Evolutionary conservation across 805 yeast species (phyloP), one percentile per base, ranked within the genome.

Genomic region (Candida ortonii): DNA sequence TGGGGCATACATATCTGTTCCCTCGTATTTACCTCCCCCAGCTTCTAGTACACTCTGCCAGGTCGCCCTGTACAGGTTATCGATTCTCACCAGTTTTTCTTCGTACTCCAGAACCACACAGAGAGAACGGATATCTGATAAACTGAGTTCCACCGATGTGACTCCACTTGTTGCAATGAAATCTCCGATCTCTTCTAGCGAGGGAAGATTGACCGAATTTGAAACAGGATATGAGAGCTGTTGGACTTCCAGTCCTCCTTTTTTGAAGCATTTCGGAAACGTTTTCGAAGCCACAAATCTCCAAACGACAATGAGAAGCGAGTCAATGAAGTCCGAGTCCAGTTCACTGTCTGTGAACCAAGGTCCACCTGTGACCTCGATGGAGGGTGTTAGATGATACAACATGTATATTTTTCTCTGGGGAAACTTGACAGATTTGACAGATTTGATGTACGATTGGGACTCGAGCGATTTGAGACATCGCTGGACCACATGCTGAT

Each of bases 321-420:
- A 78, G 46, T 86, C 90, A 39, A 93, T 89, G 52, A 93, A 93
- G 59, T 90, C 97, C 3, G 87, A 79, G 56, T 93, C 98, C 38
- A 93, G 69, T 60, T 93, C 97, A 22, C 89, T 79, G 56, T 93
- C 98, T 0, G 97, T 88, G 56, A 89, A 93, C 98, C 98, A 93
- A 4, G 97, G 97, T 5, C 98, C 98, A 45, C 98, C 98, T 0
- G 97, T 93, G 23, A 93, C 93, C 47, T 90, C 97, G 20, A 86
- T 80, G 3, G 95, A 83, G 5, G 98, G 98, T 56, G 88, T 96
- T 46, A 93, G 66, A 53, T 86, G 80, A 57, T 89, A 90, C 34
- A 93, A 70, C 97, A 93, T 93, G 61, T 90, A 94, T 21, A 93
- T 90, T 54, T 93, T 93, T 46, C 98, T 73, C 1, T 97, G 90